Evolutionary conservation across 2,329 filamentous ascomycete genomes (phyloP), one percentile per base, ranked within the genome.

Genomic region (Aspergillus caelatus): DNA sequence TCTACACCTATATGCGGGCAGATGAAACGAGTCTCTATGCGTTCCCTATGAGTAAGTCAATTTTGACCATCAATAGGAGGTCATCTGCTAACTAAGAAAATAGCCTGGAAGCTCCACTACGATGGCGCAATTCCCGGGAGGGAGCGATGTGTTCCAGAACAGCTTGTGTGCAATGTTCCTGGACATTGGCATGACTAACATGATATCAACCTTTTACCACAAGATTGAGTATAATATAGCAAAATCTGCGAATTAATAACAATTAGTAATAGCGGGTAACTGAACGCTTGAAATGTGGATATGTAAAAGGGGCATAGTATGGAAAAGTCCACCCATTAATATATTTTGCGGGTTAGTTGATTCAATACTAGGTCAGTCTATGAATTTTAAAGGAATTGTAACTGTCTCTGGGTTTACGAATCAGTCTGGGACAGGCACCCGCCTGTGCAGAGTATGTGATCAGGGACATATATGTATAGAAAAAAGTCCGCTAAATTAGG

Each of bases 1-100:
- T 83, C 72, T 85, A 81, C 19, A 78, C 85, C 10, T 92, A 91
- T 74, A 80, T 92, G 81, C 83, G 84, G 41, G 86, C 89, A 75
- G 88, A 92, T 71, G 88, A 88, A 80, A 85, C 86, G 9, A 79
- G 78, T 19, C 83, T 82, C 67, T 85, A 80, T 66, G 80, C 83
- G 23, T 86, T 84, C 72, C 82, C 82, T 8, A 77, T 73, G 63
- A 77, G 75, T 78, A 69, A 73, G 75, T 41, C 9, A 16, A 19
- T n/a, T 14, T 14, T 30, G 6, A 4, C 11, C 1, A 14, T 19
- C 14, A 10, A 6, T 16, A 1, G 1, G 8, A 4, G 8, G 10
- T 3, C 21, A 2, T 16, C 2, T 39, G 6, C 52, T 55, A 19
- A 55, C 5, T 5, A 7, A 32, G 16, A 4, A 11, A 16, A n/a